These are phyloP conservation scores for Metschnikowia lachancei DNA, from an alignment of 805 yeast genomes.

Conservation along the genomic window DNA sequence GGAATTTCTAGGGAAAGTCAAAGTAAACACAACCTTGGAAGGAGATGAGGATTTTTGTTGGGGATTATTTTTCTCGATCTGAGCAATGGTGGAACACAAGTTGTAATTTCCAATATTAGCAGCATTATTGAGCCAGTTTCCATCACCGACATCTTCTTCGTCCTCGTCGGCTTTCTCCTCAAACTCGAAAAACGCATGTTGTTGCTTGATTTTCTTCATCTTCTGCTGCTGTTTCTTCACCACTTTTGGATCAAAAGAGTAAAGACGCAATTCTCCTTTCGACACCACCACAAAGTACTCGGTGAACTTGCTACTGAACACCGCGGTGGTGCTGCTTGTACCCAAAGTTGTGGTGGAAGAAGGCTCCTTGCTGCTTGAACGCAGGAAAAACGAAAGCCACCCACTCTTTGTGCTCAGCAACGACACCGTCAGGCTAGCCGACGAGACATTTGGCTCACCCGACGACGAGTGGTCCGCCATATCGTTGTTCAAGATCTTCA, in stretches of 20 bases:
- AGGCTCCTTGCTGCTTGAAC: conserved; percentile 7
- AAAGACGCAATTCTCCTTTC: conserved; percentile 60
- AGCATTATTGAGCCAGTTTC: conserved; percentile 68
- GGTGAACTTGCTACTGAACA: conserved; percentile 31
- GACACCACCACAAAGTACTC: conserved; percentile 65
- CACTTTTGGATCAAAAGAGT: conserved; percentile 49
- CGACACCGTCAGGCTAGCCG: conserved; percentile 16
- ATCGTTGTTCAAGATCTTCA: conserved; percentile 38
- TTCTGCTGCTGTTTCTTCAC: conserved; percentile 41
- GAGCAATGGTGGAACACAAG: conserved; percentile 52
- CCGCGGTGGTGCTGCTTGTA: conserved; percentile 10
- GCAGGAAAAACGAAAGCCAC: conserved; percentile 21
- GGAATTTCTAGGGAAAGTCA: conserved; percentile 50
- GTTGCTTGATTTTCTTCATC: conserved; percentile 23
- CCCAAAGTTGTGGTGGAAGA: conserved; percentile 11
- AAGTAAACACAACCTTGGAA: conserved; percentile 45
- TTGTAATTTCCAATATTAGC: conserved; percentile 52
- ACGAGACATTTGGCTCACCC: conserved; percentile 9
- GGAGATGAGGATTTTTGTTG: conserved; percentile 18
- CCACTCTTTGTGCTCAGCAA: conserved; percentile 8
- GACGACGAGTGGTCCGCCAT: conserved; percentile 26
- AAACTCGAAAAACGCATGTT: conserved; percentile 19
- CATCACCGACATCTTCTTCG: conserved; percentile 49
- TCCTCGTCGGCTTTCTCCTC: conserved; percentile 25
- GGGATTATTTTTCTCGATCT: conserved; percentile 26